A percentile compares a stretch with the other conserved stretches of the same genome.
phyloP scores from a whole-genome alignment of 2,329 filamentous ascomycete species.

The Alternaria viburni region DNA sequence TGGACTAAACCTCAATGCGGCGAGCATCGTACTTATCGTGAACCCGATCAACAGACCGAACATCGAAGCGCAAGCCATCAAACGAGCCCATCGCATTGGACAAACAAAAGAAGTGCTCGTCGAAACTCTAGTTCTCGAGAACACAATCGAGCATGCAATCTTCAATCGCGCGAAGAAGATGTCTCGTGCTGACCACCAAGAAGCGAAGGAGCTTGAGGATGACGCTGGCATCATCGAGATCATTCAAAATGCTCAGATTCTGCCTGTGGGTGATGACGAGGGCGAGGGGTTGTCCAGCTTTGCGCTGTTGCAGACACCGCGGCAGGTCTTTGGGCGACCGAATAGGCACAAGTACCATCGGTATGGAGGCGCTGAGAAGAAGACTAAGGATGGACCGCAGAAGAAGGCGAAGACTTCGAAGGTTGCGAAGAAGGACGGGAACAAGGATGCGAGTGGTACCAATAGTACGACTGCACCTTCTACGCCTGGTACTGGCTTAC shows the following conservation, averaged over 20 bases:
- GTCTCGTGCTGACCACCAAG: slow-evolving; percentile 65
- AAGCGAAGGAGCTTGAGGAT: slow-evolving; percentile 64
- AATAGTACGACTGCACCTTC: background rate
- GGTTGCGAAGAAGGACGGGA: background rate
- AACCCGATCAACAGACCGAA: slow-evolving; percentile 85
- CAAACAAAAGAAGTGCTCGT: slow-evolving; percentile 80
- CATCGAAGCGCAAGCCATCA: slow-evolving; percentile 89
- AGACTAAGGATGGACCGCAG: slow-evolving; percentile 17
- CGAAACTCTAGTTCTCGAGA: slow-evolving; percentile 81
- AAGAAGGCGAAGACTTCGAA: slow-evolving; percentile 26
- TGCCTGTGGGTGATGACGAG: slow-evolving; percentile 51
- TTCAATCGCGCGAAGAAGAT: slow-evolving; percentile 75
- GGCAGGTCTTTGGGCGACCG: slow-evolving; percentile 54
- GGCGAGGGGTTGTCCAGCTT: slow-evolving; percentile 44
- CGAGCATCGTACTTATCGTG: slow-evolving; percentile 86
- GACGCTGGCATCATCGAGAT: slow-evolving; percentile 65
- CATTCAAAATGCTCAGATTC: slow-evolving; percentile 61
- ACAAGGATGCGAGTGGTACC: background rate
- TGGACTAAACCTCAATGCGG: slow-evolving; percentile 82
- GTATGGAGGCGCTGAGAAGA: slow-evolving; percentile 25
- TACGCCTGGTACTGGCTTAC: background rate
- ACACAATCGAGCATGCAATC: slow-evolving; percentile 86
- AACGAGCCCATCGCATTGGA: slow-evolving; percentile 85
- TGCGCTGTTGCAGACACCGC: slow-evolving; percentile 49
- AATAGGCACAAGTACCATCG: slow-evolving; percentile 39